Evolutionary conservation across 2,329 filamentous ascomycete genomes (phyloP).

Genomic region (Claviceps capensis): DNA sequence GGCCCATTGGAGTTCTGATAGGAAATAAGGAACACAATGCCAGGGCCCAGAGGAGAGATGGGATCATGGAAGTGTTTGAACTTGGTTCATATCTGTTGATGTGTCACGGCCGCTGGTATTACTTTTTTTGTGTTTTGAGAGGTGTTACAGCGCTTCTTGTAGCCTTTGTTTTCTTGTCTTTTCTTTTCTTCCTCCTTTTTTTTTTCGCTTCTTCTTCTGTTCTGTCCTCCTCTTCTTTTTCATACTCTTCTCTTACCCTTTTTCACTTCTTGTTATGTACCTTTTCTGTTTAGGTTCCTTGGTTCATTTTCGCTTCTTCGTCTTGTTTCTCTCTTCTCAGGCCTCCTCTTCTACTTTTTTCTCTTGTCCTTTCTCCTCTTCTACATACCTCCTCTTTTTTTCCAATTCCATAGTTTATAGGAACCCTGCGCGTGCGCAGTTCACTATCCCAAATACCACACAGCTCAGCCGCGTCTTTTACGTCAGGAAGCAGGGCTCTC

Average conservation of each 20-base stretch:
- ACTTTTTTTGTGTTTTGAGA: not conserved
- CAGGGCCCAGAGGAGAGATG: not conserved
- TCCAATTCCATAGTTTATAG: not conserved
- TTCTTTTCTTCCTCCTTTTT: too few relatives aligned
- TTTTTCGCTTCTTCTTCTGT: not conserved
- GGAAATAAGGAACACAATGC: too few relatives aligned
- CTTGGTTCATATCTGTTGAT: not conserved
- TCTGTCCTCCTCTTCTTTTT: not conserved
- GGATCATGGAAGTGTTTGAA: not conserved
- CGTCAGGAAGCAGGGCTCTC: too few relatives aligned
- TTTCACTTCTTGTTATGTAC: not conserved
- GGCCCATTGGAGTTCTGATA: not conserved
- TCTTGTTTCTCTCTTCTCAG: not conserved
- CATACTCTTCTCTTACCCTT: not conserved
- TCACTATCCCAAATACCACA: not conserved
- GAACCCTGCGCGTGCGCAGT: not conserved
- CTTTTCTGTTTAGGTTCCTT: too few relatives aligned
- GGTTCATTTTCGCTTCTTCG: too few relatives aligned
- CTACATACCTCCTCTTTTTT: not conserved
- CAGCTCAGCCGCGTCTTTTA: too few relatives aligned
- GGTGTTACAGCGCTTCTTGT: not conserved
- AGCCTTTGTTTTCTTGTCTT: not conserved
- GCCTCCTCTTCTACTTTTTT: not conserved
- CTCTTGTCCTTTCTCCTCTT: not conserved
- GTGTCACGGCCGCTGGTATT: not conserved